Evolutionary conservation across 1,284 basidiomycete species (phyloP).

Genomic region (Cutaneotrichosporon sp.): DNA sequence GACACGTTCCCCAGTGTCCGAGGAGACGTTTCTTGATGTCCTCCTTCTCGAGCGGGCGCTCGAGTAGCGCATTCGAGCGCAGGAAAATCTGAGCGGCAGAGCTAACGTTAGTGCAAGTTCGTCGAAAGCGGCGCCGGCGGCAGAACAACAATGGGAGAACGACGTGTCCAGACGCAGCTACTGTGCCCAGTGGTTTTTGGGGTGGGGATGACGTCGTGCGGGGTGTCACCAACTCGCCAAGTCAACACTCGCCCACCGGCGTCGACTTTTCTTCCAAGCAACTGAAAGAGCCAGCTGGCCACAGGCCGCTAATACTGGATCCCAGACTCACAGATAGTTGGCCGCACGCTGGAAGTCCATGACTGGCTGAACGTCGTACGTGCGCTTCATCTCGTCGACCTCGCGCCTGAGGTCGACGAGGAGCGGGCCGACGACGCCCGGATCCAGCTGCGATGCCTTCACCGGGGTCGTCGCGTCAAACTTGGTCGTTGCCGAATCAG

Average conservation of each 20-base stretch:
- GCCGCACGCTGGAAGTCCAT: conserved; percentile 48
- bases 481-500: conserved; percentile 28
- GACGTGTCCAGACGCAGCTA: neutral
- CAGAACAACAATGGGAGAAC: neutral
- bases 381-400: conserved; percentile 15
- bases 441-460: conserved; percentile 42
- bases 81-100: conserved; percentile 67
- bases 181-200: no score
- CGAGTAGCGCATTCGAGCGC: conserved; percentile 64
- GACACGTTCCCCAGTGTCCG: conserved; percentile 52
- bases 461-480: conserved; percentile 44
- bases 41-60: conserved; percentile 57
- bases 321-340: conserved; percentile 41
- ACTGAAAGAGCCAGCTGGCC: no score
- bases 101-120: conserved; percentile 13
- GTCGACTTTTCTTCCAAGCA: no score
- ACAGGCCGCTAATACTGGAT: no score
- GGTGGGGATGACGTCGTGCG: no score
- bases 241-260: no score
- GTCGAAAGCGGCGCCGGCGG: neutral
- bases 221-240: no score
- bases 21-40: conserved; percentile 75
- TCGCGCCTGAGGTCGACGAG: conserved; percentile 45
- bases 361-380: conserved; percentile 46
- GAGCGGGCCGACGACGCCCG: conserved; percentile 38